Evolutionary conservation across 106 monocot species (phyloP).

Genomic region (Dendrobium nobile): DNA sequence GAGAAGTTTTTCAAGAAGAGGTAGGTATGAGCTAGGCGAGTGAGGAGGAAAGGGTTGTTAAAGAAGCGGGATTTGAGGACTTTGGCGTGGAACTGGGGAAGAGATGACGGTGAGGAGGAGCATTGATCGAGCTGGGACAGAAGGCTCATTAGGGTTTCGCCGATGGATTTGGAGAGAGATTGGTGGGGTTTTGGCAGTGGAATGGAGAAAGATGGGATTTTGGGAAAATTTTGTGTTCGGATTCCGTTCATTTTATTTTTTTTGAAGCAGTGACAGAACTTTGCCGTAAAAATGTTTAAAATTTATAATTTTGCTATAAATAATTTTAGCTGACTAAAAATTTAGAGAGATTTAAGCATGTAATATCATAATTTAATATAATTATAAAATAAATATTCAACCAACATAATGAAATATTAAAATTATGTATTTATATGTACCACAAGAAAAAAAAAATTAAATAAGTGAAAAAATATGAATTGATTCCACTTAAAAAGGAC

Average conservation of each 20-base stretch:
- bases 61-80: constrained; percentile 18
- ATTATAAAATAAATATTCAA: too few relatives aligned
- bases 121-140: neutral
- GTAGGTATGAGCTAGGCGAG: constrained; percentile 34
- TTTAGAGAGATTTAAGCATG: too few relatives aligned
- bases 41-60: constrained; percentile 23
- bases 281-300: too few relatives aligned
- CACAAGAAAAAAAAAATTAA: too few relatives aligned
- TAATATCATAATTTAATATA: too few relatives aligned
- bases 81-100: constrained; percentile 22
- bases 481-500: too few relatives aligned
- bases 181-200: neutral
- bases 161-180: neutral
- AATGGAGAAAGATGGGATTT: neutral
- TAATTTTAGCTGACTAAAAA: too few relatives aligned
- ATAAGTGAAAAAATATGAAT: too few relatives aligned
- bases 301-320: too few relatives aligned
- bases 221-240: neutral
- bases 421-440: too few relatives aligned
- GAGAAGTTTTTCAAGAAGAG: constrained; percentile 10
- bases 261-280: too few relatives aligned
- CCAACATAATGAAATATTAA: too few relatives aligned
- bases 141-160: neutral
- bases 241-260: neutral
- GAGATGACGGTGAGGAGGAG: neutral